phyloP scores from a whole-genome alignment of 805 yeast species.

The Allodekkera sacchari region DNA sequence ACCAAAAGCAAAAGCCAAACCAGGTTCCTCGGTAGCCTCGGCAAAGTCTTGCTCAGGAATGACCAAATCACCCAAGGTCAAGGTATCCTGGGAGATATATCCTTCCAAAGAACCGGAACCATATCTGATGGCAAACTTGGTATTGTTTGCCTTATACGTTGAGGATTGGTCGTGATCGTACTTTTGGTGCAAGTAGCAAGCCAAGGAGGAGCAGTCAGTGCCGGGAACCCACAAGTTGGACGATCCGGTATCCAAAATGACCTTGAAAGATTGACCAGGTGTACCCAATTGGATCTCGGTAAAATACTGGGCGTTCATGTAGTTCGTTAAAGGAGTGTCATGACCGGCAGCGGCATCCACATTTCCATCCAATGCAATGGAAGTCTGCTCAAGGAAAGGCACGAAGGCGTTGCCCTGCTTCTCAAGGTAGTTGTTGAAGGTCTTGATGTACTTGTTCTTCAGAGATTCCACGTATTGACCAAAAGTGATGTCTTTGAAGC shows the following conservation, averaged over 20 bases:
- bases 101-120: constrained; percentile 95
- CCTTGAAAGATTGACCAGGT: constrained; percentile 91
- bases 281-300: constrained; percentile 89
- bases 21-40: constrained; percentile 96
- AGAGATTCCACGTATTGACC: constrained; percentile 40
- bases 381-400: constrained; percentile 30
- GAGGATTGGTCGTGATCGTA: constrained; percentile 80
- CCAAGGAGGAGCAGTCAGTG: constrained; percentile 80
- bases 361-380: constrained; percentile 2
- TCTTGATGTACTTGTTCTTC: constrained; percentile 38
- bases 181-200: constrained; percentile 90
- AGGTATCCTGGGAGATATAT: constrained; percentile 77
- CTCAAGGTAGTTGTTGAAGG: constrained; percentile 25
- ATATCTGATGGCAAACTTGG: constrained; percentile 77
- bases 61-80: constrained; percentile 73
- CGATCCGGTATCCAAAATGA: constrained; percentile 92
- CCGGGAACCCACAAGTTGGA: constrained; percentile 97
- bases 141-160: constrained; percentile 79
- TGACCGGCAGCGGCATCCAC: constrained; percentile 35
- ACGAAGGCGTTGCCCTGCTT: constrained; percentile 22
- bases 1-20: constrained; percentile 96
- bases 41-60: constrained; percentile 92
- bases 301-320: constrained; percentile 91
- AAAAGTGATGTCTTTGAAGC: constrained; percentile 36
- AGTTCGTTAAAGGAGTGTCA: constrained; percentile 83